Evolutionary conservation across 495 filamentous ascomycete genomes (phyloP).

Genomic region (Penicillium steckii): DNA sequence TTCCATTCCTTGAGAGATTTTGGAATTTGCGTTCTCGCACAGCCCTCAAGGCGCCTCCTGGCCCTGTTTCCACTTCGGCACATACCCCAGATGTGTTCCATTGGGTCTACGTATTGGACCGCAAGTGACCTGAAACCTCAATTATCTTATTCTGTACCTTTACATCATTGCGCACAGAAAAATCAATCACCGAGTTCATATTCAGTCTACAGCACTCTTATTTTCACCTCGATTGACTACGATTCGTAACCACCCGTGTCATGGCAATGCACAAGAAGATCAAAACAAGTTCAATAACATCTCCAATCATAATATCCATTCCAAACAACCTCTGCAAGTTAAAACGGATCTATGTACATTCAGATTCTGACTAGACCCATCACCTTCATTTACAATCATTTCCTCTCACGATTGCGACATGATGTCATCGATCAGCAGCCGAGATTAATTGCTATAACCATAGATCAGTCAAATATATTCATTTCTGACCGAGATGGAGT

Average conservation of each 20-base stretch:
- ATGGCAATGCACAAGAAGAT: background rate
- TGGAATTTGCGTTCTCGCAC: slow-evolving; percentile 37
- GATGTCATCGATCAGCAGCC: slow-evolving; percentile 13
- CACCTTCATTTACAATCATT: background rate
- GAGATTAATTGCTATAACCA: slow-evolving; percentile 22
- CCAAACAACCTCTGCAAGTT: background rate
- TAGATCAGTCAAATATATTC: slow-evolving; percentile 3
- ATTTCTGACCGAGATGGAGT: background rate
- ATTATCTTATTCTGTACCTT: no score
- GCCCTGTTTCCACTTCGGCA: slow-evolving; percentile 28
- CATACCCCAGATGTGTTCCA: slow-evolving; percentile 40
- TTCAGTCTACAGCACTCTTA: background rate
- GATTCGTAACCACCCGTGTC: background rate
- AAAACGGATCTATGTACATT: background rate
- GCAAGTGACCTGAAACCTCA: slow-evolving; percentile 32
- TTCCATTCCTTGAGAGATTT: slow-evolving; percentile 19
- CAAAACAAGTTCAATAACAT: background rate
- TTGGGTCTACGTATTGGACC: slow-evolving; percentile 41
- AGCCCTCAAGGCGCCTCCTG: slow-evolving; percentile 38
- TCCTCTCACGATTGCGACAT: background rate
- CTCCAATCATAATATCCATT: background rate
- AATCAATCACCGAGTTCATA: no score
- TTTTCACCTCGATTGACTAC: background rate
- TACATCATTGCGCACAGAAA: no score
- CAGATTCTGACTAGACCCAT: background rate